Conservation (phyloP, 352 stramenopile genomes). For the Pythium guiyangense region DNA sequence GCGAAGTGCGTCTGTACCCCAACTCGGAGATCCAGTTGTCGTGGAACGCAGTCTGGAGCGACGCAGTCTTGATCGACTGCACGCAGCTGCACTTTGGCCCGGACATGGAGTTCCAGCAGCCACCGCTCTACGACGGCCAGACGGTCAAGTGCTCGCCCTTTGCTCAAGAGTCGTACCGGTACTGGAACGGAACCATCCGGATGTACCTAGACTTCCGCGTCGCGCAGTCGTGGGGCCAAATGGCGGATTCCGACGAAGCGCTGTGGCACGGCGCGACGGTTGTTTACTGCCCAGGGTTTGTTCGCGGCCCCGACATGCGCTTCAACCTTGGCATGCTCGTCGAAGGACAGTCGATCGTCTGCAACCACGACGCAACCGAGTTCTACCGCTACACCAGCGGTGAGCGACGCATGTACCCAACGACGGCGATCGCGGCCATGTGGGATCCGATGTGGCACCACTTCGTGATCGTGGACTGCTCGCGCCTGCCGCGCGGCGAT, state of each 20-base stretch:
- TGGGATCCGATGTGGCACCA: conserved; percentile 18
- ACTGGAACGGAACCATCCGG: conserved; percentile 4
- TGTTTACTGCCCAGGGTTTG: conserved; percentile 15
- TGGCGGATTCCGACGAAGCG: not conserved
- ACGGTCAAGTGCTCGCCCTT: conserved; percentile 4
- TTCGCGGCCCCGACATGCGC: conserved; percentile 7
- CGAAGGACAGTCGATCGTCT: conserved; percentile 13
- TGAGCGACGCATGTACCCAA: conserved; percentile 16
- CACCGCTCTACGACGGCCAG: conserved; percentile 7
- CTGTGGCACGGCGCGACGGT: conserved; percentile 5
- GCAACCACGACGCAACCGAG: not conserved
- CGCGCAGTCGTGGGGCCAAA: conserved; percentile 17
- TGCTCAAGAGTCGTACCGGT: conserved; percentile 2
- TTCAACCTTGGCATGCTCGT: conserved; percentile 7
- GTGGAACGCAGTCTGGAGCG: conserved; percentile 16
- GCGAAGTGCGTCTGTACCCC: conserved; percentile 13
- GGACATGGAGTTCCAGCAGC: conserved; percentile 10
- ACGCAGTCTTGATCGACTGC: conserved; percentile 4
- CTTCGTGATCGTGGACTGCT: conserved; percentile 13
- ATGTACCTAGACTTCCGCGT: conserved; percentile 15
- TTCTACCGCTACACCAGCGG: conserved; percentile 11
- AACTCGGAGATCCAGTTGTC: conserved; percentile 14
- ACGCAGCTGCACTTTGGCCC: not conserved
- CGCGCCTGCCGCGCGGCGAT: not conserved
- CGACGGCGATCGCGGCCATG: conserved; percentile 9